Conservation (phyloP, 441 rosid species). For the Geranium incanum region DNA sequence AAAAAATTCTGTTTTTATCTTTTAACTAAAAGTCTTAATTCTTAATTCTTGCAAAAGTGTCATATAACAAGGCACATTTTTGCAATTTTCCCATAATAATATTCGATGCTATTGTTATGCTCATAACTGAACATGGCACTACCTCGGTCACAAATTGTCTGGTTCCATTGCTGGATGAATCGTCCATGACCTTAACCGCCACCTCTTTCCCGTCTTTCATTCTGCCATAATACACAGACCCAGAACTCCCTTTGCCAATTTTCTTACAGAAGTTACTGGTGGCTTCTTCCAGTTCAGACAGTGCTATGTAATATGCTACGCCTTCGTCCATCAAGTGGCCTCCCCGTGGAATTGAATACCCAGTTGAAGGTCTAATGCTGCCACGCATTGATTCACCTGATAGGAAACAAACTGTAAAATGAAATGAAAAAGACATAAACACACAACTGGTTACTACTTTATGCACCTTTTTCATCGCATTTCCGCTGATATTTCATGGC, state of each 20-base stretch:
- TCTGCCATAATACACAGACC: conserved; percentile 78
- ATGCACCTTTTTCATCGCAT: conserved; percentile 46
- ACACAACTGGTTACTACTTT: background rate
- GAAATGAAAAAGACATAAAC: conserved; percentile 12
- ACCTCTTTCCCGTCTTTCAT: conserved; percentile 93
- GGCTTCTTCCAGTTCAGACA: conserved; percentile 71
- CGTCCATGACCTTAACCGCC: conserved; percentile 80
- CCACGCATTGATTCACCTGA: conserved; percentile 44
- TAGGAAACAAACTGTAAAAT: conserved; percentile 15
- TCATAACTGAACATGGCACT: conserved; percentile 6
- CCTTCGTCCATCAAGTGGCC: conserved; percentile 71
- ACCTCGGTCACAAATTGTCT: conserved; percentile 93
- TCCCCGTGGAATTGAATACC: conserved; percentile 50
- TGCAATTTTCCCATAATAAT: no score
- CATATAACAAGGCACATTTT: no score
- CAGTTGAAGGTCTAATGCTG: conserved; percentile 41
- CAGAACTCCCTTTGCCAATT: conserved; percentile 90
- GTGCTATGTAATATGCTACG: conserved; percentile 55
- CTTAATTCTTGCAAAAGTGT: no score
- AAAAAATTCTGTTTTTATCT: no score
- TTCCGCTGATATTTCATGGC: conserved; percentile 28
- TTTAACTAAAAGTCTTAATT: no score
- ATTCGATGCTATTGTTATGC: background rate
- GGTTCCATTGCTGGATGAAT: conserved; percentile 49
- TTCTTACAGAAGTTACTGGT: conserved; percentile 57